phyloP scores from a whole-genome alignment of 2,329 filamentous ascomycete genomes.

The Thyridium curvatum region DNA sequence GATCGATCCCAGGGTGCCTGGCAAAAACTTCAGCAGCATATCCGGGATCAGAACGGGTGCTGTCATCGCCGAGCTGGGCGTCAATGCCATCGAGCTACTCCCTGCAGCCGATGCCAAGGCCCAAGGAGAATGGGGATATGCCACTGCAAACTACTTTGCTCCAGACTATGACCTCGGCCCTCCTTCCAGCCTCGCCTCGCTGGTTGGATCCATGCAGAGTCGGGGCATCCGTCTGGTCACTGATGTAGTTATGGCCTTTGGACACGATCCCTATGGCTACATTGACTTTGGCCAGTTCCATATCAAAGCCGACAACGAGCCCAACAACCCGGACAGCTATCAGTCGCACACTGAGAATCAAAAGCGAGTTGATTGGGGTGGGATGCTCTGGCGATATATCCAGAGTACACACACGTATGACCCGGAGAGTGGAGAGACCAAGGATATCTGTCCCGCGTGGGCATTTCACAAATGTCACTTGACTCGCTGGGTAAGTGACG shows the following conservation, averaged over 20 bases:
- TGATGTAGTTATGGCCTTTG: conserved; percentile 17
- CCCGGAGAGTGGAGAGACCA: conserved; percentile 8
- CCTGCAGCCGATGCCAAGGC: conserved; percentile 14
- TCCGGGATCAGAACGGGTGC: conserved; percentile 4
- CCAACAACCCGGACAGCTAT: conserved; percentile 15
- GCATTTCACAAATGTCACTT: conserved; percentile 14
- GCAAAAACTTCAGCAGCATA: conserved; percentile 8
- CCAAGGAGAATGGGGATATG: conserved; percentile 14
- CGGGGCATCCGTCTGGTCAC: conserved; percentile 11
- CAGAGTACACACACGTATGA: conserved; percentile 9
- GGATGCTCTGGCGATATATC: conserved; percentile 12
- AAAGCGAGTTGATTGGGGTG: conserved; percentile 12
- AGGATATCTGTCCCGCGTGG: conserved; percentile 8
- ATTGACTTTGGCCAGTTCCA: conserved; percentile 13
- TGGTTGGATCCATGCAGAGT: conserved; percentile 11
- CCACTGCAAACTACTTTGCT: conserved; percentile 15
- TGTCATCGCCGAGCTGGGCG: conserved; percentile 14
- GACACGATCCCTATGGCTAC: conserved; percentile 13
- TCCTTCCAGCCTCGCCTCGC: conserved; percentile 7
- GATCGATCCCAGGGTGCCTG: conserved; percentile 5
- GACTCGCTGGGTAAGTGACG: conserved; percentile 8
- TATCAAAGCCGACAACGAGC: conserved; percentile 10
- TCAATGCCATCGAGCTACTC: conserved; percentile 17
- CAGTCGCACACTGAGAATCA: conserved; percentile 10
- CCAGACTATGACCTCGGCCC: conserved; percentile 15